These are phyloP conservation scores for Chaetomium tenue DNA, from an alignment of 495 filamentous ascomycete genomes.

Conservation along the genomic window DNA sequence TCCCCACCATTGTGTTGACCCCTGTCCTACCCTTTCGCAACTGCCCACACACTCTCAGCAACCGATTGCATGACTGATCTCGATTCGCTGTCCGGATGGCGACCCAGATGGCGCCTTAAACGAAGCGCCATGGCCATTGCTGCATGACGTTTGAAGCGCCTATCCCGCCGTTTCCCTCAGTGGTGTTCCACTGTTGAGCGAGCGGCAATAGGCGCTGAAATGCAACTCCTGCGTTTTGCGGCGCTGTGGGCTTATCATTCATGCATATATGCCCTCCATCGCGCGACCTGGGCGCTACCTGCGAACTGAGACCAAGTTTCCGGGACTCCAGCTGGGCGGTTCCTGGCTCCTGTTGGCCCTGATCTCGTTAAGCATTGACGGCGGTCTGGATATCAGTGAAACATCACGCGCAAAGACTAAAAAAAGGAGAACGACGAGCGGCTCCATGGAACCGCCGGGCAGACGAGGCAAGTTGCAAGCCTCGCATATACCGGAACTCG, in stretches of 20 bases:
- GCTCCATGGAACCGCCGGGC: slow-evolving; percentile 21
- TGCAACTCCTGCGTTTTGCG: not conserved
- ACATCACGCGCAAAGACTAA: not conserved
- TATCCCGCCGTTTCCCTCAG: not conserved
- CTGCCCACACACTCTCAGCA: not conserved
- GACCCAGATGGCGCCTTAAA: not conserved
- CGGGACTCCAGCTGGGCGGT: slow-evolving; percentile 1
- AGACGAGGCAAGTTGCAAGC: not conserved
- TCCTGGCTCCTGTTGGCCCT: not conserved
- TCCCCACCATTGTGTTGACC: not conserved
- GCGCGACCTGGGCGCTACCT: slow-evolving; percentile 17
- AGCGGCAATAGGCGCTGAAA: not conserved
- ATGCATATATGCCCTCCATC: slow-evolving; percentile 31
- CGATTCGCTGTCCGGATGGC: not conserved
- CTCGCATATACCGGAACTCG: not conserved
- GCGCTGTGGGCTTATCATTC: slow-evolving; percentile 15
- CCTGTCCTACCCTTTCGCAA: not conserved
- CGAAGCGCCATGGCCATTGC: not conserved
- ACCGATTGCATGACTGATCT: not conserved
- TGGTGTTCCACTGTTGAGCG: too few relatives aligned
- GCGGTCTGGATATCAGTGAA: slow-evolving; percentile 24
- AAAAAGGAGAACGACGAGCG: not conserved
- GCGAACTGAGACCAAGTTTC: slow-evolving; percentile 5
- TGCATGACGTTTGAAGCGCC: slow-evolving; percentile 32
- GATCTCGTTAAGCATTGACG: slow-evolving; percentile 15